Evolutionary conservation across 2,329 filamentous ascomycete species (phyloP).

Genomic region (Xylariaceae sp.): DNA sequence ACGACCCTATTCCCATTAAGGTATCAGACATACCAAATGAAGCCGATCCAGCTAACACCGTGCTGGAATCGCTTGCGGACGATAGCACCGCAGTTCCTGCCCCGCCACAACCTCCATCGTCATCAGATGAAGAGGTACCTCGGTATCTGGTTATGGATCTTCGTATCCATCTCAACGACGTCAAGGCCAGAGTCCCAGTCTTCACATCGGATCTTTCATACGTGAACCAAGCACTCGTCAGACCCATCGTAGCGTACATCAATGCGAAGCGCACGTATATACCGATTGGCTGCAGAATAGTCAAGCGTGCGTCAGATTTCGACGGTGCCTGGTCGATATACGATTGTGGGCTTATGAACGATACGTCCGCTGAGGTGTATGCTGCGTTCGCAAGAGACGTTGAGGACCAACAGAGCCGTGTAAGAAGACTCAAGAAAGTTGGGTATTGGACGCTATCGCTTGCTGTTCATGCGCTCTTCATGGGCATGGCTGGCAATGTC

Average conservation of each 20-base stretch:
- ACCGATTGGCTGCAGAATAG: constrained; percentile 88
- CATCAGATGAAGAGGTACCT: constrained; percentile 54
- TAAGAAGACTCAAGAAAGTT: constrained; percentile 88
- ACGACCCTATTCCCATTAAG: constrained; percentile 18
- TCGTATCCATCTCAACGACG: constrained; percentile 91
- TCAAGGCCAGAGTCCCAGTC: constrained; percentile 86
- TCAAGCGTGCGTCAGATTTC: constrained; percentile 86
- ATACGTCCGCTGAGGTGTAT: constrained; percentile 90
- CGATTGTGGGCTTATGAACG: constrained; percentile 91
- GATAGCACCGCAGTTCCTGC: constrained; percentile 1
- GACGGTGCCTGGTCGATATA: constrained; percentile 94
- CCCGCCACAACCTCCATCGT: constrained; percentile 1
- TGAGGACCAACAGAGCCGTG: constrained; percentile 80
- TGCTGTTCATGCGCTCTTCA: constrained; percentile 88
- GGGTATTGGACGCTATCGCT: constrained; percentile 94
- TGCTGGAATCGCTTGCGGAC: constrained; percentile 5
- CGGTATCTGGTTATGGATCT: constrained; percentile 91
- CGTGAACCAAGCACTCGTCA: constrained; percentile 90
- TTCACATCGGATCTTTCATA: constrained; percentile 92
- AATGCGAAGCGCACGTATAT: constrained; percentile 95
- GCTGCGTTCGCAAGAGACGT: constrained; percentile 91
- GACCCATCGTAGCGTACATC: constrained; percentile 97
- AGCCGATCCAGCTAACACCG: constrained; percentile 6
- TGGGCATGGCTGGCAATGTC: constrained; percentile 86
- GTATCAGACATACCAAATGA: constrained; percentile 15